Conservation (phyloP, 2,329 filamentous ascomycete species). For the Colletotrichum chrysophilum region DNA sequence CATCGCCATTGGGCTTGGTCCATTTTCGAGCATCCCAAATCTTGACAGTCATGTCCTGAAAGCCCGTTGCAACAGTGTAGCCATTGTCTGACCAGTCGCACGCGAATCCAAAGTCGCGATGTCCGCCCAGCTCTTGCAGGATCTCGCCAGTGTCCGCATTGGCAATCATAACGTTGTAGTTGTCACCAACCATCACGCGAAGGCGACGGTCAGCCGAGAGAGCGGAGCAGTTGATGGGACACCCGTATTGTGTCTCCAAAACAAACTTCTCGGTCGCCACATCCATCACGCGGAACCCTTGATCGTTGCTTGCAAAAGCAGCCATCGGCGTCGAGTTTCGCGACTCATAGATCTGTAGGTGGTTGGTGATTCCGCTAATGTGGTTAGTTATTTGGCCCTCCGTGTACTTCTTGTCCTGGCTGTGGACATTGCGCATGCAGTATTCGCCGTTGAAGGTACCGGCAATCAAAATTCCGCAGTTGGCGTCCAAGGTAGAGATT, state of each 20-base stretch:
- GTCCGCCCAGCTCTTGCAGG: constrained; percentile 64
- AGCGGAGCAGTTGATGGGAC: constrained; percentile 75
- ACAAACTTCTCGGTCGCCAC: constrained; percentile 64
- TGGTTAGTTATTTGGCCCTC: constrained; percentile 54
- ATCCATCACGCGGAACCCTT: constrained; percentile 63
- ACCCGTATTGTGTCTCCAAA: constrained; percentile 56
- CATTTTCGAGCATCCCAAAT: constrained; percentile 80
- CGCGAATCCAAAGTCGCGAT: constrained; percentile 75
- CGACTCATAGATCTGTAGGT: constrained; percentile 62
- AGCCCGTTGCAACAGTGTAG: constrained; percentile 76
- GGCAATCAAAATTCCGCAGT: constrained; percentile 60
- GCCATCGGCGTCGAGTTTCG: constrained; percentile 59
- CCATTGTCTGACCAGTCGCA: constrained; percentile 83
- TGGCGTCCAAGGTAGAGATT: constrained; percentile 57
- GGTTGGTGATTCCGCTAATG: constrained; percentile 67
- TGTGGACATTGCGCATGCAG: constrained; percentile 51
- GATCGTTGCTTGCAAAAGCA: constrained; percentile 69
- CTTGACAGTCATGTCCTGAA: constrained; percentile 75
- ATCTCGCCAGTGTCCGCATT: constrained; percentile 70
- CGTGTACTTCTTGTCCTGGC: constrained; percentile 39
- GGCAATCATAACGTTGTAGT: constrained; percentile 67
- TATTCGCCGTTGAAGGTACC: constrained; percentile 65
- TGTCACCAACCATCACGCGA: constrained; percentile 76
- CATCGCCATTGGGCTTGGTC: constrained; percentile 55
- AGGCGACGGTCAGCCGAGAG: constrained; percentile 74